Evolutionary conservation across 768 basidiomycete genomes (phyloP).

Genomic region (Mycena leptocephala): DNA sequence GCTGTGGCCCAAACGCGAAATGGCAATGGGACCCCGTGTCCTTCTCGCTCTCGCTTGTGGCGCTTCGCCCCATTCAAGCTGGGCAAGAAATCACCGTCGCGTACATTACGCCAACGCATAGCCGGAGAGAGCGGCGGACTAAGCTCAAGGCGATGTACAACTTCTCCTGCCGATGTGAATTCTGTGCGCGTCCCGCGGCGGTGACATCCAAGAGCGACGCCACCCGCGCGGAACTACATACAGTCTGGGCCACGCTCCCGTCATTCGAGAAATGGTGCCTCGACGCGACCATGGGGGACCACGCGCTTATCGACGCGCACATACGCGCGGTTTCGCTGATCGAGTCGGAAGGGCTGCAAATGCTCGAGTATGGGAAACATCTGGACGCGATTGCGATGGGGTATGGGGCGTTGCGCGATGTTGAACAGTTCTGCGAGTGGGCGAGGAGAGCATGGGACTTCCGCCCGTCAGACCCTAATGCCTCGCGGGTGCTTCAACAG

Average conservation of each 20-base stretch:
- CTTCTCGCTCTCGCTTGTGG: constrained; percentile 52
- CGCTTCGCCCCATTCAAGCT: constrained; percentile 50
- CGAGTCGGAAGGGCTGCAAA: constrained; percentile 52
- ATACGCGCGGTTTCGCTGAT: constrained; percentile 48
- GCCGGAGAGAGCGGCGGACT: constrained; percentile 36
- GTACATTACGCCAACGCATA: constrained; percentile 46
- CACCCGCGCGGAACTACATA: constrained; percentile 44
- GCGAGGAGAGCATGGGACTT: constrained; percentile 45
- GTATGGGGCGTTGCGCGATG: constrained; percentile 58
- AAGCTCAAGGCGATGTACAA: constrained; percentile 42
- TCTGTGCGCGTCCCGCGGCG: constrained; percentile 41
- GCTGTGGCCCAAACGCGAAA: constrained; percentile 58
- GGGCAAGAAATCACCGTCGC: constrained; percentile 57
- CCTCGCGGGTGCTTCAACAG: constrained; percentile 47
- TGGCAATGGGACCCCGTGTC: constrained; percentile 53
- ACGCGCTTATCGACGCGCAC: constrained; percentile 51
- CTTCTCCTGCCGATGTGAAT: constrained; percentile 52
- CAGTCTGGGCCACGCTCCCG: constrained; percentile 46
- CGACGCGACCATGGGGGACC: constrained; percentile 43
- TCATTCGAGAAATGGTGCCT: constrained; percentile 55
- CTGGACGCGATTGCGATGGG: constrained; percentile 59
- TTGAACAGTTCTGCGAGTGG: constrained; percentile 54
- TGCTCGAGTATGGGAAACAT: constrained; percentile 44
- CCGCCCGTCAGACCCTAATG: constrained; percentile 34
- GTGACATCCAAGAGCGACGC: constrained; percentile 43